These are phyloP conservation scores for Moricandia moricandioides DNA, from an alignment of 345 rosid genomes.

Conservation along the genomic window DNA sequence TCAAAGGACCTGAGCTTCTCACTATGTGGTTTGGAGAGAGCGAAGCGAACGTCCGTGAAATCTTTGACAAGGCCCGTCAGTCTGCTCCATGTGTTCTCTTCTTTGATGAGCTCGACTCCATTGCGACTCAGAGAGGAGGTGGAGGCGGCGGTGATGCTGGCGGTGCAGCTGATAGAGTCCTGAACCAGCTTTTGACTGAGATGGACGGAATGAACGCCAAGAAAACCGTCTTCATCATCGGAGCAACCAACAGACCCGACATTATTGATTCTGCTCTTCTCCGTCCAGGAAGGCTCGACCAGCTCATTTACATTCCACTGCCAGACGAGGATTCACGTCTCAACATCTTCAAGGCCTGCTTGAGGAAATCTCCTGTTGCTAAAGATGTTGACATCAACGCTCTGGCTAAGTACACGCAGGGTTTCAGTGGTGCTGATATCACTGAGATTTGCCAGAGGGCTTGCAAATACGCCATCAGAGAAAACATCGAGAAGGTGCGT, in stretches of 20 bases:
- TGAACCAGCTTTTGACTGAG: constrained; percentile 96
- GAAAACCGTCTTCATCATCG: constrained; percentile 94
- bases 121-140: constrained; percentile 99
- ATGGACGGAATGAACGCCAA: constrained; percentile 99
- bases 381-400: constrained; percentile 87
- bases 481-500: constrained; percentile 76
- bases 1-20: constrained; percentile 96
- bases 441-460: constrained; percentile 97
- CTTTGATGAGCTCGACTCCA: constrained; percentile 97
- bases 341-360: constrained; percentile 74
- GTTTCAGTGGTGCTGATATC: constrained; percentile 97
- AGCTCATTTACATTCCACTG: constrained; percentile 94
- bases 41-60: constrained; percentile 95
- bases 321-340: constrained; percentile 95
- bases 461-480: constrained; percentile 92
- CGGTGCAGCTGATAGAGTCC: constrained; percentile 95
- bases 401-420: constrained; percentile 93
- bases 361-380: constrained; percentile 90
- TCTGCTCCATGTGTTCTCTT: constrained; percentile 97
- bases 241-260: constrained; percentile 96
- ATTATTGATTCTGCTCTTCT: constrained; percentile 94
- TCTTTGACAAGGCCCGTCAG: constrained; percentile 92
- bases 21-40: constrained; percentile 99
- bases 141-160: constrained; percentile 79
- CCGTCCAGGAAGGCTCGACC: constrained; percentile 97